A percentile compares a stretch with the other conserved stretches of the same genome.
Evolutionary conservation across 305 asterid genomes (phyloP).

Genomic region (Euphrasia arctica): DNA sequence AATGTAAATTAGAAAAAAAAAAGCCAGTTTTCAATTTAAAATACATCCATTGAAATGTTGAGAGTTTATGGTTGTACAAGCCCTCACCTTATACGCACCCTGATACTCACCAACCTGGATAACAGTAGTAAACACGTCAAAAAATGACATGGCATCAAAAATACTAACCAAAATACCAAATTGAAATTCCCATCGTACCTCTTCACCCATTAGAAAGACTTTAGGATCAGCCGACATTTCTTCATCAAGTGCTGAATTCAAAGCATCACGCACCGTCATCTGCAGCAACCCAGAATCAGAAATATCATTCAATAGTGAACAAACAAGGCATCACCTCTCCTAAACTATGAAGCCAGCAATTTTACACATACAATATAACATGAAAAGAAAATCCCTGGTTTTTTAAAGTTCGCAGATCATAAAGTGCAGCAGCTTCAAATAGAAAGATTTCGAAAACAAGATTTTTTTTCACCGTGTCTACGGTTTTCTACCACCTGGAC

Average conservation of each 20-base stretch:
- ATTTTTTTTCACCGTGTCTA: not conserved
- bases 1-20: constrained; percentile 18
- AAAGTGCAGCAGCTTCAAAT: not conserved
- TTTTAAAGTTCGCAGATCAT: not conserved
- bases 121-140: constrained; percentile 20
- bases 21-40: not conserved
- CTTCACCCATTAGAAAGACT: constrained; percentile 93
- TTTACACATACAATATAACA: not conserved
- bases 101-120: constrained; percentile 92
- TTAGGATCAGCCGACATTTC: constrained; percentile 95
- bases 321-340: constrained; percentile 1
- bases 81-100: constrained; percentile 91
- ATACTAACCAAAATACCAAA: constrained; percentile 7
- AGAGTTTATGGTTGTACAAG: constrained; percentile 8
- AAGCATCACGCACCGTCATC: constrained; percentile 95
- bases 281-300: constrained; percentile 30
- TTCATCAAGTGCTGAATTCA: constrained; percentile 91
- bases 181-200: constrained; percentile 44
- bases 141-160: constrained; percentile 11
- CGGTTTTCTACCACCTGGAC: not conserved
- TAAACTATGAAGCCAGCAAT: not conserved
- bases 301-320: constrained; percentile 15
- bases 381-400: not conserved
- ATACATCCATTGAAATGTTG: constrained; percentile 12
- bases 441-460: not conserved